These are phyloP conservation scores for Pythium sp. DNA, from an alignment of 352 stramenopile genomes.

Conservation along the genomic window DNA sequence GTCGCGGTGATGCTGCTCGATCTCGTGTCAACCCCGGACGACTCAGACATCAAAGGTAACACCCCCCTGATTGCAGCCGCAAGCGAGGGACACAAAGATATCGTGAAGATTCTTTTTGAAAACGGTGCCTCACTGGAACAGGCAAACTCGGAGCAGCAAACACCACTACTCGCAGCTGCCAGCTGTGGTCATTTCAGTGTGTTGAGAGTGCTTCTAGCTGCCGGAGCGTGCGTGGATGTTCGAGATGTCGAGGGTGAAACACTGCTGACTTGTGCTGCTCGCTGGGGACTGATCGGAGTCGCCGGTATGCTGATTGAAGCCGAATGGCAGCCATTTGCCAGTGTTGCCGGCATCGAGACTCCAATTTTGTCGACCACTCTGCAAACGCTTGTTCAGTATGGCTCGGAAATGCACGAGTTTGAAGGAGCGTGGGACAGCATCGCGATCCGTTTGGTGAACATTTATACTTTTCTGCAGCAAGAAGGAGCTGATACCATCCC, in stretches of 20 bases:
- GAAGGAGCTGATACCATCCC: neutral
- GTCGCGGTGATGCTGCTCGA: neutral
- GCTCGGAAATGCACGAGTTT: constrained; percentile 3
- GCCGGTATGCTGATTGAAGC: constrained; percentile 1
- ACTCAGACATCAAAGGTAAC: neutral
- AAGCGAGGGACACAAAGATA: neutral
- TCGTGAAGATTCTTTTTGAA: neutral
- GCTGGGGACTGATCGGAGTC: constrained; percentile 4
- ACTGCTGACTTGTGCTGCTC: neutral
- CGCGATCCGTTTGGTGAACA: neutral
- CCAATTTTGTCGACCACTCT: neutral
- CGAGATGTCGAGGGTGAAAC: neutral
- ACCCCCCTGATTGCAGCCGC: neutral
- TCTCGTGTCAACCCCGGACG: neutral
- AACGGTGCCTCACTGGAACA: neutral
- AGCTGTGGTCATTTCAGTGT: neutral
- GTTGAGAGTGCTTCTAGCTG: neutral
- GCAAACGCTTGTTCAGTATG: neutral
- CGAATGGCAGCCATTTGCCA: neutral
- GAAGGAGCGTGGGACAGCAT: neutral
- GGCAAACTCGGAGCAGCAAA: neutral
- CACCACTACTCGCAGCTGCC: neutral
- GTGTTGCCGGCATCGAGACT: neutral
- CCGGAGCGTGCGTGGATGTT: neutral
- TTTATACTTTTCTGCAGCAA: neutral